Evolutionary conservation across 1,284 basidiomycete genomes (phyloP).

Genomic region (Taiwanofungus camphoratus): DNA sequence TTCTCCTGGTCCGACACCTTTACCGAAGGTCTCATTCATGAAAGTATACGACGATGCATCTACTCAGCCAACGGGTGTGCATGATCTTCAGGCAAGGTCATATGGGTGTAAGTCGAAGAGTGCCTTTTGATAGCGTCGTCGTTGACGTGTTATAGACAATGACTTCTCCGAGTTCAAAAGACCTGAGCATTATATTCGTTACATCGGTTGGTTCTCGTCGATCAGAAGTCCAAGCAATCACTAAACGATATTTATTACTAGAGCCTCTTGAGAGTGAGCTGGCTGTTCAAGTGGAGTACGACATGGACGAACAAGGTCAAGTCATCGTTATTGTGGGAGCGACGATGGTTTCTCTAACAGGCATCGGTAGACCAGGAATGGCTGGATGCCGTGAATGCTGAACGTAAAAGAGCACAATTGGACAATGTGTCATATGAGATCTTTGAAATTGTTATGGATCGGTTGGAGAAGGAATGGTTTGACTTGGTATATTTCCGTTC

Average conservation of each 20-base stretch:
- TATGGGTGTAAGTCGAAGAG: slow-evolving; percentile 27
- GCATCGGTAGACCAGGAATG: slow-evolving; percentile 81
- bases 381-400: slow-evolving; percentile 83
- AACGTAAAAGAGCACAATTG: slow-evolving; percentile 75
- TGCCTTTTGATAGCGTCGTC: not conserved
- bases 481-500: slow-evolving; percentile 79
- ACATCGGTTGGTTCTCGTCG: slow-evolving; percentile 60
- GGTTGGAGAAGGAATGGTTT: slow-evolving; percentile 99
- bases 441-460: slow-evolving; percentile 97
- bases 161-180: slow-evolving; percentile 71
- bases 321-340: not conserved
- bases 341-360: not conserved
- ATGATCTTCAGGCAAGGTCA: slow-evolving; percentile 25
- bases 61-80: slow-evolving; percentile 36
- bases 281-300: slow-evolving; percentile 93
- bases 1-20: slow-evolving; percentile 30
- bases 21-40: slow-evolving; percentile 59
- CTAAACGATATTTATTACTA: slow-evolving; percentile 24
- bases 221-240: not conserved
- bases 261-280: slow-evolving; percentile 94
- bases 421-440: slow-evolving; percentile 78
- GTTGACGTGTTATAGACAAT: slow-evolving; percentile 51
- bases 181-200: slow-evolving; percentile 85
- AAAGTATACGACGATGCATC: slow-evolving; percentile 54
- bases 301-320: slow-evolving; percentile 98